These are phyloP conservation scores for Lachnellula cervina DNA, from an alignment of 2,329 filamentous ascomycete species.

Conservation along the genomic window DNA sequence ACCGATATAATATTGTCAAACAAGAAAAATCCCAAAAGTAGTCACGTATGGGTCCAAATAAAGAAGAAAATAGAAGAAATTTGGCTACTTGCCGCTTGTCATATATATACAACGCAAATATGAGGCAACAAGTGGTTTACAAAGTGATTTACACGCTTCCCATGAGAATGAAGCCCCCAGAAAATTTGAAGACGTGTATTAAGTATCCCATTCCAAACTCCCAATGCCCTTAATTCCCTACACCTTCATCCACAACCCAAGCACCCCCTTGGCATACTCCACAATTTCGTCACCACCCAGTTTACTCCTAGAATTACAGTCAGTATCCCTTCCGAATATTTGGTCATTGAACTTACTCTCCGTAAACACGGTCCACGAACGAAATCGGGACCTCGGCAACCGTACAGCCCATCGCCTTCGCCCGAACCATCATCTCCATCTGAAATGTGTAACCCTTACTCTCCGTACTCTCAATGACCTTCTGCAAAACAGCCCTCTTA, in stretches of 20 bases:
- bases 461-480: constrained; percentile 85
- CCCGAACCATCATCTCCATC: constrained; percentile 99
- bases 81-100: too few relatives aligned
- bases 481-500: constrained; percentile 83
- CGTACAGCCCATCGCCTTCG: constrained; percentile 90
- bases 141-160: not conserved
- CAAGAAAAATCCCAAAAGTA: too few relatives aligned
- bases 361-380: constrained; percentile 93
- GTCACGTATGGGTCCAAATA: too few relatives aligned
- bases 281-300: constrained; percentile 93
- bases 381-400: constrained; percentile 95
- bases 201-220: not conserved
- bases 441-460: constrained; percentile 98
- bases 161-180: not conserved
- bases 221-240: constrained; percentile 34
- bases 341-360: too few relatives aligned
- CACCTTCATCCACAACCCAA: constrained; percentile 74
- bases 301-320: too few relatives aligned
- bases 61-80: too few relatives aligned
- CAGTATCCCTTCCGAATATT: too few relatives aligned
- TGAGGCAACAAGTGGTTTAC: not conserved
- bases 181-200: not conserved
- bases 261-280: constrained; percentile 85
- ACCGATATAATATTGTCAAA: too few relatives aligned
- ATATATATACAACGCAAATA: not conserved